Evolutionary conservation across 2,329 filamentous ascomycete genomes (phyloP).

Genomic region (Phialophora chinensis): DNA sequence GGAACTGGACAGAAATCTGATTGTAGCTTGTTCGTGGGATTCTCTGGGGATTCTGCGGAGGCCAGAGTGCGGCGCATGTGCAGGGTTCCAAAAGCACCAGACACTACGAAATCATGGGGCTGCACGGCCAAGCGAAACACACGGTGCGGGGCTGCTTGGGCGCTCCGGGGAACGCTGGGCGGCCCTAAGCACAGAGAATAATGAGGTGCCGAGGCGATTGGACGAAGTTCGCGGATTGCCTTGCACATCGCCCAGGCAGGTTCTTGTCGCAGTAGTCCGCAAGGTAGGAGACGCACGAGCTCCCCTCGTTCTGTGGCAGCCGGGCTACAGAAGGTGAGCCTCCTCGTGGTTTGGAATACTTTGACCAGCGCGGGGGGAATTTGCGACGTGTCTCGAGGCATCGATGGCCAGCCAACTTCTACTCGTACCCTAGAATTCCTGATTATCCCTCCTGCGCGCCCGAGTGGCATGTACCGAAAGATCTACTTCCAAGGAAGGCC

Average conservation of each 20-base stretch:
- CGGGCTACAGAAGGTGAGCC: too few species aligned
- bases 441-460: neutral
- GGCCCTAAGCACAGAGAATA: neutral
- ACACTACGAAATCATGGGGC: slow-evolving; percentile 12
- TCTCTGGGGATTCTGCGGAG: slow-evolving; percentile 22
- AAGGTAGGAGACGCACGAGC: too few species aligned
- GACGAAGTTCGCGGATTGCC: neutral
- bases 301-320: neutral
- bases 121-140: slow-evolving; percentile 10
- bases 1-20: slow-evolving; percentile 4
- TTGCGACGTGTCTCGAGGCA: neutral
- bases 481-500: neutral
- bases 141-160: slow-evolving; percentile 4
- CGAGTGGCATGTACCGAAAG: neutral
- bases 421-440: too few species aligned
- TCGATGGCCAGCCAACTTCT: neutral
- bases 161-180: neutral
- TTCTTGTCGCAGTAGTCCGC: neutral
- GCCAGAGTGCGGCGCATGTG: neutral
- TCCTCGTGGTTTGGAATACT: too few species aligned
- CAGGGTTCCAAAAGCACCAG: neutral
- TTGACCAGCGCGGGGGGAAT: neutral
- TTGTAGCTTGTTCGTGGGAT: slow-evolving; percentile 10
- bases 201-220: slow-evolving; percentile 1
- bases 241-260: neutral